Conservation (phyloP, 2,329 filamentous ascomycete species). For the Colletotrichum australisinense region DNA sequence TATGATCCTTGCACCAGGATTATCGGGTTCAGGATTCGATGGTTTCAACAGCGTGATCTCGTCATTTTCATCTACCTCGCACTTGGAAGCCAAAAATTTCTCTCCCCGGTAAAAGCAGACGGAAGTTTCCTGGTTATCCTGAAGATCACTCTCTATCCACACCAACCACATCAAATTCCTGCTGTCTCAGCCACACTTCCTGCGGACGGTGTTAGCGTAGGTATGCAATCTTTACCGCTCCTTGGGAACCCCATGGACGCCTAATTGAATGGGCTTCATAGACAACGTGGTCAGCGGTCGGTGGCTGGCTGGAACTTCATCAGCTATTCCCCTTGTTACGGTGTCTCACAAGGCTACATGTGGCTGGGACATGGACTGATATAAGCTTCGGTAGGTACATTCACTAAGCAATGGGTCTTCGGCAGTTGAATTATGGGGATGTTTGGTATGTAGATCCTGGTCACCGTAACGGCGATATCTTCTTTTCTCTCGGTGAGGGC, state of each 20-base stretch:
- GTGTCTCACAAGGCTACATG: neutral
- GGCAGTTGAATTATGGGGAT: neutral
- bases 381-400: neutral
- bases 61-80: too few species aligned
- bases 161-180: neutral
- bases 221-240: neutral
- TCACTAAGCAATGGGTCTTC: neutral
- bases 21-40: too few species aligned
- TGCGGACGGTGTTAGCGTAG: neutral
- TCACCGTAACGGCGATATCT: too few species aligned
- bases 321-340: neutral
- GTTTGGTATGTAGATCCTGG: too few species aligned
- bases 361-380: neutral
- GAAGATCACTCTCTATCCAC: neutral
- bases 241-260: neutral
- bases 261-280: neutral
- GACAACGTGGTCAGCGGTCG: neutral
- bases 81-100: too few species aligned
- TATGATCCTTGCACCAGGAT: too few species aligned
- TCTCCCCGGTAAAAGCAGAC: neutral
- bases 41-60: too few species aligned
- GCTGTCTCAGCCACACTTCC: neutral
- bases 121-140: neutral
- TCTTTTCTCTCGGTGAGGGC: too few species aligned
- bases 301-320: neutral